phyloP scores from a whole-genome alignment of 306 rosid genomes.

The Prunus armeniaca region DNA sequence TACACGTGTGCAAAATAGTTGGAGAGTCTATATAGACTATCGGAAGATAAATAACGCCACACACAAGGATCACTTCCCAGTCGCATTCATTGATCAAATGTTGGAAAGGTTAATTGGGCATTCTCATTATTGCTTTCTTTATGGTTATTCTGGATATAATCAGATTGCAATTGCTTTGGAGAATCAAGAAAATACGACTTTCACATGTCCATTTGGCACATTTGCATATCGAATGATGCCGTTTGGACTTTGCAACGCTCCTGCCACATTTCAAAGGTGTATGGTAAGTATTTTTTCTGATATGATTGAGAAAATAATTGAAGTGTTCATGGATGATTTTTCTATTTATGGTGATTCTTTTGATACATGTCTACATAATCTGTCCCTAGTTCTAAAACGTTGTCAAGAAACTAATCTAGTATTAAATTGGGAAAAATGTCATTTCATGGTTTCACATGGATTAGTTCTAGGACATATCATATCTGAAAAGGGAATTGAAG shows the following conservation, averaged over 20 bases:
- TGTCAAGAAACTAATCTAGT: background rate
- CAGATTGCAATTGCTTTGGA: background rate
- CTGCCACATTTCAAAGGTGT: background rate
- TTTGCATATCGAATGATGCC: background rate
- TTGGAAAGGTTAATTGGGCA: background rate
- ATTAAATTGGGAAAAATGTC: background rate
- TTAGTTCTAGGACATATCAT: background rate
- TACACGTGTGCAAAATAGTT: background rate
- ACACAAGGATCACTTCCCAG: background rate
- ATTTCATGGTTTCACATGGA: background rate
- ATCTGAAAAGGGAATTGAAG: background rate
- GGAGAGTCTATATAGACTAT: background rate
- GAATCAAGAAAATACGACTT: background rate
- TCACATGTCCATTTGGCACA: conserved; percentile 8
- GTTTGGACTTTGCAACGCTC: background rate
- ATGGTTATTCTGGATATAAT: background rate
- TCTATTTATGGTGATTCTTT: background rate
- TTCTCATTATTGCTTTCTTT: background rate
- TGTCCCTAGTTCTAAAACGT: background rate
- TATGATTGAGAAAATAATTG: background rate
- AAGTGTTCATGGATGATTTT: conserved; percentile 3
- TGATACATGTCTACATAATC: background rate
- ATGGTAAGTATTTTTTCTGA: background rate
- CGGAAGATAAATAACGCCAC: background rate
- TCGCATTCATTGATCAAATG: background rate